A percentile compares a stretch with the other conserved stretches of the same genome.
These are phyloP conservation scores for Dendrothele bispora DNA, from an alignment of 768 basidiomycete species.

Conservation along the genomic window DNA sequence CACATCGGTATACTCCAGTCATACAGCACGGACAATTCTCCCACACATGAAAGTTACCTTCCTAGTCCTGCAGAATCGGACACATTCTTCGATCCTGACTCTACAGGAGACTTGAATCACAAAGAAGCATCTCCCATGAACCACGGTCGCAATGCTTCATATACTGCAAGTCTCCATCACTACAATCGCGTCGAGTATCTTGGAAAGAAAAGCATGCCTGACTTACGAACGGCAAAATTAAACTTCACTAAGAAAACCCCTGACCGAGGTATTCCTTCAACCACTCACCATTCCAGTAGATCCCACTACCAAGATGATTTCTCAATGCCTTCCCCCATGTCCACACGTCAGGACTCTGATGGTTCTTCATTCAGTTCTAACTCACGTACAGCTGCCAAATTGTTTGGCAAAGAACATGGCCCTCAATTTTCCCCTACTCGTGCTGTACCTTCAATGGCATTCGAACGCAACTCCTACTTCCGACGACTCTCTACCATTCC, in stretches of 20 bases:
- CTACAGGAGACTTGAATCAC: constrained; percentile 21
- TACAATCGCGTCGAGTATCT: constrained; percentile 36
- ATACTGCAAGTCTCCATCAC: constrained; percentile 38
- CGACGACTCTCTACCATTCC: constrained; percentile 84
- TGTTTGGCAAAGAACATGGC: constrained; percentile 28
- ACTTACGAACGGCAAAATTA: constrained; percentile 60
- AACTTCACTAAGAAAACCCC: constrained; percentile 31
- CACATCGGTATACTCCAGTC: constrained; percentile 45
- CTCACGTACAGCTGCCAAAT: constrained; percentile 18
- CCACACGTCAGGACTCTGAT: constrained; percentile 45
- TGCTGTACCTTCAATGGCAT: constrained; percentile 61
- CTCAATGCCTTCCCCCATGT: constrained; percentile 37
- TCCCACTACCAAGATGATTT: constrained; percentile 26
- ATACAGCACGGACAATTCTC: constrained; percentile 40
- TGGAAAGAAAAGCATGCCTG: constrained; percentile 85
- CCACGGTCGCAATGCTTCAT: constrained; percentile 54
- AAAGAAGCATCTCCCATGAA: constrained; percentile 16
- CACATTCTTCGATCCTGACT: constrained; percentile 45
- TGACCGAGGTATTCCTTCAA: constrained; percentile 8
- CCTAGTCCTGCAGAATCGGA: constrained; percentile 60
- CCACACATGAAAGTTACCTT: constrained; percentile 50
- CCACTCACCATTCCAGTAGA: constrained; percentile 11
- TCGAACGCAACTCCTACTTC: constrained; percentile 91
- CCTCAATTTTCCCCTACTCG: constrained; percentile 40
- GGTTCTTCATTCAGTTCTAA: constrained; percentile 34